Evolutionary conservation across 169 alveolate species (phyloP).

Genomic region (Cryptosporidium sp.): DNA sequence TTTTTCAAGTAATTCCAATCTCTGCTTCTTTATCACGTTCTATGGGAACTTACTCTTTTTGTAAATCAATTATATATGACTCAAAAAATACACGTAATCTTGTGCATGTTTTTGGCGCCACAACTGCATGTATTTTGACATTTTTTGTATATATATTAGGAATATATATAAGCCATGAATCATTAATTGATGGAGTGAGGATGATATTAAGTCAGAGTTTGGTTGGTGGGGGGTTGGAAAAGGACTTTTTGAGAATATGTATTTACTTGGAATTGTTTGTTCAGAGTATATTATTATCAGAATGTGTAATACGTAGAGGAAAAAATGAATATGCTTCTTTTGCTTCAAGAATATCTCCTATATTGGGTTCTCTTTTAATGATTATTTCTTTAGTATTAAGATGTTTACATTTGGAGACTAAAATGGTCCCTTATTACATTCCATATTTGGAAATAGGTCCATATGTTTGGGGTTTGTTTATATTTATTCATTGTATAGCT

Average conservation of each 20-base stretch:
- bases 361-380: slow-evolving; percentile 53
- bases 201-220: not conserved
- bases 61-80: slow-evolving; percentile 16
- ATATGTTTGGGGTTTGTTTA: slow-evolving; percentile 49
- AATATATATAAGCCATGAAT: not conserved
- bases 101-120: slow-evolving; percentile 1
- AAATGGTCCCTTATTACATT: slow-evolving; percentile 24
- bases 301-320: slow-evolving; percentile 8
- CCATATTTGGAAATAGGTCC: slow-evolving; percentile 72
- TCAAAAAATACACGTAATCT: slow-evolving; percentile 4
- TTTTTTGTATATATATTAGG: not conserved
- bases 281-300: slow-evolving; percentile 13
- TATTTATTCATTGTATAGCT: slow-evolving; percentile 46
- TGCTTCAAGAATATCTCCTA: slow-evolving; percentile 49
- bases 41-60: not conserved
- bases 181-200: not conserved
- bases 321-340: slow-evolving; percentile 19
- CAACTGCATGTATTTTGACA: not conserved
- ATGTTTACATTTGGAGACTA: slow-evolving; percentile 22
- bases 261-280: slow-evolving; percentile 26
- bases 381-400: slow-evolving; percentile 15
- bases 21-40: slow-evolving; percentile 51
- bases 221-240: not conserved
- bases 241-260: not conserved
- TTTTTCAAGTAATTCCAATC: slow-evolving; percentile 15